phyloP scores from a whole-genome alignment of 2,329 filamentous ascomycete species.

The Aspergillus uvarum region DNA sequence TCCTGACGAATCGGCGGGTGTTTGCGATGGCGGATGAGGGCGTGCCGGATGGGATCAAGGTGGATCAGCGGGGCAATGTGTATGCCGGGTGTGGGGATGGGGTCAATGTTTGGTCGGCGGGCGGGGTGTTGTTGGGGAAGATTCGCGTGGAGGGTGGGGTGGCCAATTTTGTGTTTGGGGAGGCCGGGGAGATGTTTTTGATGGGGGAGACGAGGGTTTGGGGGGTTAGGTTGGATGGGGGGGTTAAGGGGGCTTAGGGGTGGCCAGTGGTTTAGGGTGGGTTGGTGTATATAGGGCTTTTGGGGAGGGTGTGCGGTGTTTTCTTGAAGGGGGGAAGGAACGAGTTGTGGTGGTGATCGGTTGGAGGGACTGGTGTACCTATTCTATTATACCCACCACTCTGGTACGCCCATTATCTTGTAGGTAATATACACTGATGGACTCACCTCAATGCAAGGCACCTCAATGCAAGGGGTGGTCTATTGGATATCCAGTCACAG shows the following conservation, averaged over 20 bases:
- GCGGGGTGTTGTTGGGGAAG: constrained; percentile 54
- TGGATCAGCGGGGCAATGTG: constrained; percentile 55
- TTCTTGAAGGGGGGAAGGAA: no score
- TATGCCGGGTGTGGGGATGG: constrained; percentile 57
- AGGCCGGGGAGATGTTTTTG: constrained; percentile 37
- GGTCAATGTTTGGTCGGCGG: constrained; percentile 53
- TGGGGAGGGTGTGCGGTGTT: no score
- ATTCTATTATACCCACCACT: no score
- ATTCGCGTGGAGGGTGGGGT: constrained; percentile 51
- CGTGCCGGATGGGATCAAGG: constrained; percentile 49
- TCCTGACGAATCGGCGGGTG: constrained; percentile 50
- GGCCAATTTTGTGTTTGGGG: constrained; percentile 53
- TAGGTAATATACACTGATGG: no score
- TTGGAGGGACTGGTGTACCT: no score
- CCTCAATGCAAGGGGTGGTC: no score
- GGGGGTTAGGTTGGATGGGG: constrained; percentile 37
- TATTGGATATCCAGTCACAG: no score
- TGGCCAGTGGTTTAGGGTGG: no score
- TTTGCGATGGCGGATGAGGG: constrained; percentile 53
- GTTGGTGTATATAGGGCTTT: no score
- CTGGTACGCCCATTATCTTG: no score
- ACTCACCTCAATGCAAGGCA: no score
- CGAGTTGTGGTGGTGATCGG: no score
- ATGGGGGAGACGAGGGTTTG: constrained; percentile 50
- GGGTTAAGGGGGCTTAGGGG: neutral